Conservation (phyloP, 768 basidiomycete genomes). For the Lyophyllum shimeji region DNA sequence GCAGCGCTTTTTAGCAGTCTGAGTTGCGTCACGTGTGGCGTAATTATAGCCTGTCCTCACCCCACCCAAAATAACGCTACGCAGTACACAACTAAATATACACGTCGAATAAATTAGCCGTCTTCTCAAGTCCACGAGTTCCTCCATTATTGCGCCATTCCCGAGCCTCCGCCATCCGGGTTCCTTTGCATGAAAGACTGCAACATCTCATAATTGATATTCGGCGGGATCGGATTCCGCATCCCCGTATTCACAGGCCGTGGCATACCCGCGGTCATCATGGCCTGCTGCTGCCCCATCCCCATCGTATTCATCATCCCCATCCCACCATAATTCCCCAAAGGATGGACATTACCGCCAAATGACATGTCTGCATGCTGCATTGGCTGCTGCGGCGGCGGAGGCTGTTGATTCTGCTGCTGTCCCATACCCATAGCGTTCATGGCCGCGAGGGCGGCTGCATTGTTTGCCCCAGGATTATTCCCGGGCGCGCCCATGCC, state of each 20-base stretch:
- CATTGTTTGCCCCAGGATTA: constrained; percentile 2
- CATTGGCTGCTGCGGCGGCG: constrained; percentile 21
- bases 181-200: constrained; percentile 44
- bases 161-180: constrained; percentile 9
- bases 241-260: constrained; percentile 15
- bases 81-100: constrained; percentile 4
- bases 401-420: constrained; percentile 12
- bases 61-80: not conserved
- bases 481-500: not conserved
- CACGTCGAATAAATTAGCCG: constrained; percentile 4
- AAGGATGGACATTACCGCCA: constrained; percentile 13
- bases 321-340: constrained; percentile 14
- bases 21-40: not conserved
- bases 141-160: constrained; percentile 9
- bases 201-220: constrained; percentile 40
- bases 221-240: constrained; percentile 19
- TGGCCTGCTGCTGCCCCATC: constrained; percentile 19
- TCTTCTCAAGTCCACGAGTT: not conserved
- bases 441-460: constrained; percentile 9
- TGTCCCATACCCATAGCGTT: constrained; percentile 8
- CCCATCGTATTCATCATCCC: constrained; percentile 23
- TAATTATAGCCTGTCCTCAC: not conserved
- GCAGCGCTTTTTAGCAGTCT: too few species aligned
- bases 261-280: constrained; percentile 21
- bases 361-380: constrained; percentile 13